Evolutionary conservation across 192 early-diverging fungal species (phyloP).

Genomic region (Radiomyces spectabilis): DNA sequence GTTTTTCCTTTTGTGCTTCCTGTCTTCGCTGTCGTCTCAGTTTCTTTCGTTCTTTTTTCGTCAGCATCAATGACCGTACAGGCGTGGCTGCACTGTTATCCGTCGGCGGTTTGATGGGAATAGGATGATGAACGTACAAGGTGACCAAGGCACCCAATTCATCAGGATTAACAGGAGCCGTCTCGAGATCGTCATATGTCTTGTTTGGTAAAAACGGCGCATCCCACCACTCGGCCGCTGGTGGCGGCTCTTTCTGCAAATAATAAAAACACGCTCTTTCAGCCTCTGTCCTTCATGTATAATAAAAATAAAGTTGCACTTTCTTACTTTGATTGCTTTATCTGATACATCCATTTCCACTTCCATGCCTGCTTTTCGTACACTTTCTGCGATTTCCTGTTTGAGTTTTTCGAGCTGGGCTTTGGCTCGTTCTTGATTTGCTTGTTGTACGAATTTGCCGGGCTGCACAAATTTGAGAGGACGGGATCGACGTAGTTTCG

Average conservation of each 20-base stretch:
- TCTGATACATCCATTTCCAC: constrained; percentile 66
- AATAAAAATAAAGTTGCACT: background rate
- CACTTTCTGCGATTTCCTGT: constrained; percentile 62
- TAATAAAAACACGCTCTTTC: background rate
- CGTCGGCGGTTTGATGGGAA: constrained; percentile 72
- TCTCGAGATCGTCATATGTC: constrained; percentile 56
- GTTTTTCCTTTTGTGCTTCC: constrained; percentile 87
- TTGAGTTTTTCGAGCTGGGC: constrained; percentile 69
- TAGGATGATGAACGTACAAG: constrained; percentile 77
- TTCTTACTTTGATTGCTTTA: constrained; percentile 49
- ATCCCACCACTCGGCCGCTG: constrained; percentile 97
- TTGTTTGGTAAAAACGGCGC: constrained; percentile 65
- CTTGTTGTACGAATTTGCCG: constrained; percentile 76
- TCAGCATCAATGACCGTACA: constrained; percentile 66
- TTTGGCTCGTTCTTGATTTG: constrained; percentile 73
- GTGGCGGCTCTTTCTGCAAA: constrained; percentile 59
- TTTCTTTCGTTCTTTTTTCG: constrained; percentile 87
- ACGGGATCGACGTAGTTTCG: constrained; percentile 36
- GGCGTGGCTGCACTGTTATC: constrained; percentile 48
- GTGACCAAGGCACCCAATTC: constrained; percentile 52
- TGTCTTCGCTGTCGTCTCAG: constrained; percentile 79
- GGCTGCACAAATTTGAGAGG: constrained; percentile 73
- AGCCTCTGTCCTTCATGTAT: background rate
- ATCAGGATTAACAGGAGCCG: constrained; percentile 30
- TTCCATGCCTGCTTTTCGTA: constrained; percentile 67